Evolutionary conservation across 2,329 filamentous ascomycete species (phyloP).

Genomic region (Celoporthe dispersa): DNA sequence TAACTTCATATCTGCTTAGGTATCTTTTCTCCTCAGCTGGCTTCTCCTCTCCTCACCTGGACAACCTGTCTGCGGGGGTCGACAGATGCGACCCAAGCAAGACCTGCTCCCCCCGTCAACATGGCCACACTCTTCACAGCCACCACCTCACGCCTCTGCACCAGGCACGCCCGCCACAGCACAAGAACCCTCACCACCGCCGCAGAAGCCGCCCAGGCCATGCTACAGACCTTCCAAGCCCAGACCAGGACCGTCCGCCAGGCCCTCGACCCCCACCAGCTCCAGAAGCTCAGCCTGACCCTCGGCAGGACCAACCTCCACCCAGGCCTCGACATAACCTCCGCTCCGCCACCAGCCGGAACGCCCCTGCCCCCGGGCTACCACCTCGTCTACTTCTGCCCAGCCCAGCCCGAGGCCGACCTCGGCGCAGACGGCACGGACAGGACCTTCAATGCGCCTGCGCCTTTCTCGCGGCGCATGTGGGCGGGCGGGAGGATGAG

Average conservation of each 20-base stretch:
- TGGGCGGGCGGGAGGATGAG: slow-evolving; percentile 67
- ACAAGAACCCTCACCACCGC: slow-evolving; percentile 27
- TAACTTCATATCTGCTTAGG: too few relatives aligned
- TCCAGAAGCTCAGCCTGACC: slow-evolving; percentile 64
- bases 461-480: slow-evolving; percentile 67
- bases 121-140: slow-evolving; percentile 13
- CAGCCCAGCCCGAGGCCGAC: slow-evolving; percentile 55
- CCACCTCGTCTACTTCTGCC: slow-evolving; percentile 68
- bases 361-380: slow-evolving; percentile 62
- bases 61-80: too few relatives aligned
- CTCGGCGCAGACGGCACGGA: slow-evolving; percentile 66
- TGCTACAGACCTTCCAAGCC: slow-evolving; percentile 39
- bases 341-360: slow-evolving; percentile 43
- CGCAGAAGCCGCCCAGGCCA: slow-evolving; percentile 32
- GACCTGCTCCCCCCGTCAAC: too few relatives aligned
- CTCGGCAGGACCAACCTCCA: slow-evolving; percentile 54
- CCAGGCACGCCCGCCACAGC: slow-evolving; percentile 1
- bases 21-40: too few relatives aligned
- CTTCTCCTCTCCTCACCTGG: too few relatives aligned
- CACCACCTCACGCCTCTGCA: background rate
- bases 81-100: too few relatives aligned
- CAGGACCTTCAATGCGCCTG: slow-evolving; percentile 60
- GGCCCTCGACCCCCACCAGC: slow-evolving; percentile 63
- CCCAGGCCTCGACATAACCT: slow-evolving; percentile 45
- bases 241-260: slow-evolving; percentile 45